Percentiles rank a stretch among this genome's conserved stretches.
Evolutionary conservation across 768 basidiomycete genomes (phyloP).

Genomic region (Pluteus cervinus): DNA sequence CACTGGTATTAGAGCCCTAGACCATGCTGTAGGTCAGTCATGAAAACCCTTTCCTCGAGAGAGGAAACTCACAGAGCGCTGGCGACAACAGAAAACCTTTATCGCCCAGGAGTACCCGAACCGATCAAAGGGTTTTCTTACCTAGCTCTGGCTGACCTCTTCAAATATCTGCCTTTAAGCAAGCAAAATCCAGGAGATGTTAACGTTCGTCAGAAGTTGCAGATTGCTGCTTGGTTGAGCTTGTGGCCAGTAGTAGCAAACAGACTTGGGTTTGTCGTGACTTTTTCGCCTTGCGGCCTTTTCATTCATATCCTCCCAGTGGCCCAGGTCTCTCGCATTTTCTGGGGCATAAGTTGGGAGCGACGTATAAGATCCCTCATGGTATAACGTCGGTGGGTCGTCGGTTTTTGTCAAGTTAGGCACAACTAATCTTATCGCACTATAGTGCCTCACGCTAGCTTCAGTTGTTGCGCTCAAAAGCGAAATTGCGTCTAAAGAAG

Average conservation of each 20-base stretch:
- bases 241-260: constrained; percentile 63
- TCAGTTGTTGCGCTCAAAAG: constrained; percentile 58
- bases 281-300: neutral
- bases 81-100: constrained; percentile 48
- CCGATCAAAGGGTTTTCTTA: constrained; percentile 64
- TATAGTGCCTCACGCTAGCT: constrained; percentile 66
- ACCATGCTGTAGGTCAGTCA: constrained; percentile 66
- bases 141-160: constrained; percentile 63
- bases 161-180: constrained; percentile 63
- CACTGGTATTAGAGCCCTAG: constrained; percentile 72
- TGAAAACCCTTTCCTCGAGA: neutral
- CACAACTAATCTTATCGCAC: neutral
- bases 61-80: constrained; percentile 2
- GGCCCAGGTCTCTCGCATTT: constrained; percentile 72
- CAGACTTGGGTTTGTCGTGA: constrained; percentile 22
- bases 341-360: constrained; percentile 70
- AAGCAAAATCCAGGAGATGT: constrained; percentile 54
- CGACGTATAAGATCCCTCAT: constrained; percentile 70
- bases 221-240: constrained; percentile 79
- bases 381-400: constrained; percentile 72
- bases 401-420: constrained; percentile 2
- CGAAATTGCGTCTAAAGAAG: constrained; percentile 47
- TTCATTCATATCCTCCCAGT: constrained; percentile 27
- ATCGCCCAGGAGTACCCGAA: constrained; percentile 45
- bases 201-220: constrained; percentile 58